Conservation (phyloP, 2,329 filamentous ascomycete genomes). For the Herpomyces periplanetae region DNA sequence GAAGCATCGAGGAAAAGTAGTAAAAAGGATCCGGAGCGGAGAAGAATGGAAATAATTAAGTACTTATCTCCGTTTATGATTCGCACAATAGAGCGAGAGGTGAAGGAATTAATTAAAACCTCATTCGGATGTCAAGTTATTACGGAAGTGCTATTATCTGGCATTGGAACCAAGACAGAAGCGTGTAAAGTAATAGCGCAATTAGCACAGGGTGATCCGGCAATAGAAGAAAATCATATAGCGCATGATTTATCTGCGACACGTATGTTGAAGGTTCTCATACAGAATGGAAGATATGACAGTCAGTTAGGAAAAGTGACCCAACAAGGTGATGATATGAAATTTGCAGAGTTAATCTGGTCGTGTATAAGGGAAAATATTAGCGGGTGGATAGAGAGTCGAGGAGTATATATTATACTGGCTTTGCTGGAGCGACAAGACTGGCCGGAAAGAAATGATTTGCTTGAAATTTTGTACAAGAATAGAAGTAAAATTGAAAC, state of each 20-base stretch:
- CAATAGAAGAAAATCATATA: slow-evolving; percentile 14
- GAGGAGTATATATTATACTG: too few species aligned
- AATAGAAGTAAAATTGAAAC: too few species aligned
- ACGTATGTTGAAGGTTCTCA: slow-evolving; percentile 59
- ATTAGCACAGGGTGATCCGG: slow-evolving; percentile 8
- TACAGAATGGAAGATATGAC: slow-evolving; percentile 60
- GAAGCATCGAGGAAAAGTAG: slow-evolving; percentile 43
- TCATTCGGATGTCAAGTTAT: slow-evolving; percentile 63
- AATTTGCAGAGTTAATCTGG: too few species aligned
- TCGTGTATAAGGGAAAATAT: too few species aligned
- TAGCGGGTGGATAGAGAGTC: too few species aligned
- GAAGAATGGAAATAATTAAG: slow-evolving; percentile 34
- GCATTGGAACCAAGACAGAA: slow-evolving; percentile 29
- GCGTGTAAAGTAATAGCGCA: slow-evolving; percentile 25
- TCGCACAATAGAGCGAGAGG: slow-evolving; percentile 24
- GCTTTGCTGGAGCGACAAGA: too few species aligned
- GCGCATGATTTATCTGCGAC: slow-evolving; percentile 22
- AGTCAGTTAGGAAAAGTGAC: too few species aligned
- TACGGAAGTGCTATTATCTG: slow-evolving; percentile 35
- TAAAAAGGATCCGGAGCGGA: slow-evolving; percentile 48
- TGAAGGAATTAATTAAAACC: slow-evolving; percentile 25
- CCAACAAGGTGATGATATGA: too few species aligned
- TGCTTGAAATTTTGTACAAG: too few species aligned
- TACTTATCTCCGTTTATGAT: slow-evolving; percentile 35
- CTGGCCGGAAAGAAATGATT: too few species aligned